These are phyloP conservation scores for Kandelia obovata DNA, from an alignment of 345 rosid species.

Conservation along the genomic window DNA sequence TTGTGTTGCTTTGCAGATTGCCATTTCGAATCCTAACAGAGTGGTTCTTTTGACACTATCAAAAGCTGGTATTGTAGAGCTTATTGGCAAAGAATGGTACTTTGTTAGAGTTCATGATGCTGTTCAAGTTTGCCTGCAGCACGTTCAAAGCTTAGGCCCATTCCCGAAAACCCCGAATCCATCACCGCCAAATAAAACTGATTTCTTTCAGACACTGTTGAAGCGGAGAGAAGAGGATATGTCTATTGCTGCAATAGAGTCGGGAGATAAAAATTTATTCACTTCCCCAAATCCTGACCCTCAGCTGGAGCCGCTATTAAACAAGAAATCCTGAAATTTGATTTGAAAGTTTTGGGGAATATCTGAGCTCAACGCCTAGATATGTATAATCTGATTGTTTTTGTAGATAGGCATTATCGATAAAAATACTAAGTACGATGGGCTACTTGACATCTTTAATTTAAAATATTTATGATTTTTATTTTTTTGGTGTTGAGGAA, in stretches of 20 bases:
- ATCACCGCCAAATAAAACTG: slow-evolving; percentile 30
- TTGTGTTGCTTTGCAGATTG: slow-evolving; percentile 45
- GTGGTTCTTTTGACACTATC: slow-evolving; percentile 74
- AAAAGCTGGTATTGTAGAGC: slow-evolving; percentile 68
- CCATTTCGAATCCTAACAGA: slow-evolving; percentile 81
- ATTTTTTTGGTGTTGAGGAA: no score
- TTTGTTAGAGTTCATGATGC: slow-evolving; percentile 94
- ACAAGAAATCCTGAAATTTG: slow-evolving; percentile 17
- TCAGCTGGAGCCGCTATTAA: slow-evolving; percentile 61
- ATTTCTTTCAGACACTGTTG: slow-evolving; percentile 48
- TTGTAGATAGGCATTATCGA: no score
- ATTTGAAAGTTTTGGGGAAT: no score
- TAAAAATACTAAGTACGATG: no score
- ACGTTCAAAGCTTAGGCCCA: slow-evolving; percentile 52
- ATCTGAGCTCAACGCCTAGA: no score
- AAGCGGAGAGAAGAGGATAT: slow-evolving; percentile 40
- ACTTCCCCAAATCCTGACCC: slow-evolving; percentile 21
- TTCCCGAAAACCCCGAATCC: slow-evolving; percentile 22
- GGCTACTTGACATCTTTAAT: no score
- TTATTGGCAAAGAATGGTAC: slow-evolving; percentile 90
- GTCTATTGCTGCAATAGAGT: slow-evolving; percentile 46
- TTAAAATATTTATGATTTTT: no score
- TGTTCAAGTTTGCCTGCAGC: slow-evolving; percentile 89
- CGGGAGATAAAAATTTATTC: slow-evolving; percentile 32
- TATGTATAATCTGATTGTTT: no score